Base-by-base conservation (phyloP, 306 rosid genomes). In the Cicer pinnatifidum region DNA sequence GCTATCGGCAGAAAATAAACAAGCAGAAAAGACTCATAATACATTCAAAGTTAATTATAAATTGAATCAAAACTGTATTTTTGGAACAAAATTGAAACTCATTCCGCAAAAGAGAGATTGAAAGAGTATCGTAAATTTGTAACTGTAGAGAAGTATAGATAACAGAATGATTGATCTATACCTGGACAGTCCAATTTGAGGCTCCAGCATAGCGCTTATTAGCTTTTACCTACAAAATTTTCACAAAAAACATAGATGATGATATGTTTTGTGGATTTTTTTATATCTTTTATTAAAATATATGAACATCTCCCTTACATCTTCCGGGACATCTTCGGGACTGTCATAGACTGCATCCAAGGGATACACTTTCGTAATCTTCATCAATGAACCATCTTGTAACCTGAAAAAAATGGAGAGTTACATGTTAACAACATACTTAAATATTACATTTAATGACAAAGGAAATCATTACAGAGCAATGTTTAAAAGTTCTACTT, bases 141-240 rank as follows among this genome's bases (percentile, higher is more conserved):
- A 38, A 57, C 13, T 0, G 45, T 8, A 73, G 51, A 67, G 35
- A 71, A 43, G 57, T 8, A 5, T 17, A 72, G 39, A 53, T 56
- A 13, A 57, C 61, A 47, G 60, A 56, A 56, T 16, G 12, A 50
- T 63, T 56, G 50, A 63, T 75, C 39, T 47, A 74, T 73, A 93
- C 98, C 97, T 82, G 88, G 61, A 93, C 98, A 40, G 98, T 93
- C 98, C 97, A 93, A 37, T 89, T 85, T 47, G 79, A 11, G 44
- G 98, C 89, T 71, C 98, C 98, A 13, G 98, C 97, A 84, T 90
- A 93, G n/a, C 98, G 96, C 81, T 93, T 93, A 76, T 91, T 93
- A 62, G 93, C 0, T 84, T 91, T 91, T 23, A 93, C 84, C 98
- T 91, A 84, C 70, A 71, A 10, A 77, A 73, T 64, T 69, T 75